Evolutionary conservation across 495 filamentous ascomycete genomes (phyloP).

Genomic region (Choiromyces venosus): DNA sequence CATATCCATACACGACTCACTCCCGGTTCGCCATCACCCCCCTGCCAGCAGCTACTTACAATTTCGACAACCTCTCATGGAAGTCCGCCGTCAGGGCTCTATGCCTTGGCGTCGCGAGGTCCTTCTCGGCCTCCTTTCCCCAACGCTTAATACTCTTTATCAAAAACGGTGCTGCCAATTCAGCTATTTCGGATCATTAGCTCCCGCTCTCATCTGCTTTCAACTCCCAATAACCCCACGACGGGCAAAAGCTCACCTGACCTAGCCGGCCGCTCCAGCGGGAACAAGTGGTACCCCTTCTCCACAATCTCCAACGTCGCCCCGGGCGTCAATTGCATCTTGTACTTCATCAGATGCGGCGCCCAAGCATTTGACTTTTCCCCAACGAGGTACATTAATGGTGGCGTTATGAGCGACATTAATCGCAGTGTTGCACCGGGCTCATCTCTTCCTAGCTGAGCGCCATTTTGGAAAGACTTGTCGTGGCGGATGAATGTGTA

Average conservation of each 20-base stretch:
- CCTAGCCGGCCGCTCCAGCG: constrained; percentile 67
- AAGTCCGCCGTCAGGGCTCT: constrained; percentile 59
- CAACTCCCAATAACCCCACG: not conserved
- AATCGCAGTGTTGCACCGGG: constrained; percentile 55
- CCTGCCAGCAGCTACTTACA: constrained; percentile 1
- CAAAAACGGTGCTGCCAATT: constrained; percentile 59
- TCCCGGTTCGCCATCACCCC: not conserved
- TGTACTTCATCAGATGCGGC: constrained; percentile 50
- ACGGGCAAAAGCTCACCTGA: constrained; percentile 44
- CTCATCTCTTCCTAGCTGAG: constrained; percentile 52
- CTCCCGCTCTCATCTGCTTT: constrained; percentile 4
- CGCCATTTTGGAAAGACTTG: constrained; percentile 52
- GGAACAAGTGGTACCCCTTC: constrained; percentile 71
- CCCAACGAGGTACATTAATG: constrained; percentile 79
- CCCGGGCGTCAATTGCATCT: constrained; percentile 59
- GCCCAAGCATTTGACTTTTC: constrained; percentile 57
- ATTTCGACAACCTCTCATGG: constrained; percentile 48
- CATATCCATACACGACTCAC: not conserved
- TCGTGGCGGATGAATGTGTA: constrained; percentile 51
- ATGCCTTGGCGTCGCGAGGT: constrained; percentile 51
- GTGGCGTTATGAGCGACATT: constrained; percentile 66
- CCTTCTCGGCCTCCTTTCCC: constrained; percentile 58
- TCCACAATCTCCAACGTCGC: constrained; percentile 61
- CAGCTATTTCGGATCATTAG: constrained; percentile 44
- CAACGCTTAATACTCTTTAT: constrained; percentile 58